phyloP scores from a whole-genome alignment of 345 rosid species.

The Raphanus raphanistrum region DNA sequence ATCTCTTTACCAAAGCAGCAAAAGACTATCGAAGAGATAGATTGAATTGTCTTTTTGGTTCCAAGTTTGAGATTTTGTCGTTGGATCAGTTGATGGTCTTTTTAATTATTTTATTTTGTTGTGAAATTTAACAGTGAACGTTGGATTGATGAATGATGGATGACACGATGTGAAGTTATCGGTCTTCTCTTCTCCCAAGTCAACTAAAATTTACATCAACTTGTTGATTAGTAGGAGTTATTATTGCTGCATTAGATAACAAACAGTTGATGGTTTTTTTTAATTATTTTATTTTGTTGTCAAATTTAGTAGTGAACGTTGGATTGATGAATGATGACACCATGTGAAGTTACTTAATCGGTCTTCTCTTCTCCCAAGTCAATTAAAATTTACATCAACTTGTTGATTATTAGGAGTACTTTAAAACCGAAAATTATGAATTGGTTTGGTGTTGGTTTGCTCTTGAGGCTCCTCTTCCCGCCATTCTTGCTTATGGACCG shows the following conservation, averaged over 20 bases:
- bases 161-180: neutral
- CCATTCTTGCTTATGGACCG: too few species aligned
- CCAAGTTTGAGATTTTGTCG: conserved; percentile 27
- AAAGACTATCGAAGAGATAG: neutral
- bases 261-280: too few species aligned
- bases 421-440: too few species aligned
- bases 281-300: too few species aligned
- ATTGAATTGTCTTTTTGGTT: conserved; percentile 16
- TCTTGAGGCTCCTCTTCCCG: too few species aligned
- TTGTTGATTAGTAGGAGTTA: neutral
- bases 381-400: neutral
- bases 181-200: neutral
- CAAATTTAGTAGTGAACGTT: too few species aligned
- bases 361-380: conserved; percentile 5
- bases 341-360: too few species aligned
- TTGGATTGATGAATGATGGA: conserved; percentile 16
- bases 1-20: conserved; percentile 28
- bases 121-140: conserved; percentile 10
- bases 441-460: too few species aligned
- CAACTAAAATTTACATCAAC: conserved; percentile 3
- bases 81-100: conserved; percentile 21
- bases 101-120: neutral
- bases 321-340: too few species aligned
- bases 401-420: neutral
- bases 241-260: too few species aligned